Conservation (phyloP, 257 asterid genomes). For the Orobanche coerulescens region DNA sequence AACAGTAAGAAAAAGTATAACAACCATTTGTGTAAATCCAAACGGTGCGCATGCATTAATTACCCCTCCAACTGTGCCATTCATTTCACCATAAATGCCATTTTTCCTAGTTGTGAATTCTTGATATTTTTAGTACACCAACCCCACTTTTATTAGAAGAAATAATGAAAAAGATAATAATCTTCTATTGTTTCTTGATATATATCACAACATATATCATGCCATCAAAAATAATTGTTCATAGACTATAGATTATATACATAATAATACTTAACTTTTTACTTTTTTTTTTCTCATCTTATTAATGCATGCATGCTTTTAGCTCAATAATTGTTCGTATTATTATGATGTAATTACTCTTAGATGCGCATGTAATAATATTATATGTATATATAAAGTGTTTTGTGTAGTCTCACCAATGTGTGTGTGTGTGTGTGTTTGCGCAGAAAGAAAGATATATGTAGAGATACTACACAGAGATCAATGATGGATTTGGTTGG, state of each 20-base stretch:
- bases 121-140: constrained; percentile 22
- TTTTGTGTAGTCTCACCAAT: no score
- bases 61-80: constrained; percentile 47
- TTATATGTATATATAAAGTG: constrained; percentile 16
- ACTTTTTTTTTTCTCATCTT: neutral
- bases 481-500: constrained; percentile 78
- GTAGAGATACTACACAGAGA: constrained; percentile 25
- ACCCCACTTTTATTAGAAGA: neutral
- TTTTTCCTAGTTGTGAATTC: constrained; percentile 30
- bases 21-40: constrained; percentile 10
- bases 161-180: neutral
- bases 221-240: neutral
- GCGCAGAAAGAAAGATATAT: constrained; percentile 4
- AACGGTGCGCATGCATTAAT: constrained; percentile 37
- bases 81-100: constrained; percentile 43
- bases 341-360: neutral
- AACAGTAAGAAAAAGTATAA: no score
- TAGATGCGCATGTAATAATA: constrained; percentile 9
- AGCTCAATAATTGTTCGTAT: neutral
- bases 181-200: neutral
- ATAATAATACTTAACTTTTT: no score
- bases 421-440: constrained; percentile 7
- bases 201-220: neutral
- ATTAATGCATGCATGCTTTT: neutral
- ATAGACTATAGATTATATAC: neutral